A percentile compares a stretch with the other conserved stretches of the same genome.
phyloP scores from a whole-genome alignment of 768 basidiomycete genomes.

The Leucosporidium creatinivorum region DNA sequence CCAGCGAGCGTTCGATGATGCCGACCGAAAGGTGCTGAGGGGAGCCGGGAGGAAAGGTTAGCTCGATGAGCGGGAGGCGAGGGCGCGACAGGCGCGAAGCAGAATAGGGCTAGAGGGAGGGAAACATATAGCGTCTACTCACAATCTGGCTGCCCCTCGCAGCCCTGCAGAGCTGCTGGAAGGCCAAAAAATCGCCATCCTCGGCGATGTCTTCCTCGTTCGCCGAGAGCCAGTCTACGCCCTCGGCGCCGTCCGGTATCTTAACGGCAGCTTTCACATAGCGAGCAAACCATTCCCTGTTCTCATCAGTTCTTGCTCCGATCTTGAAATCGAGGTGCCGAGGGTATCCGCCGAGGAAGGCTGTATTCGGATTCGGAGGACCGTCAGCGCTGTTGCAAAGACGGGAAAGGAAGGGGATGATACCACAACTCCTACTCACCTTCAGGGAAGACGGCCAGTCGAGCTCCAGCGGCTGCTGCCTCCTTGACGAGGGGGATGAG shows the following conservation, averaged over 20 bases:
- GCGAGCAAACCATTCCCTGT: neutral
- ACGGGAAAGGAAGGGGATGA: too few species aligned
- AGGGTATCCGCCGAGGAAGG: neutral
- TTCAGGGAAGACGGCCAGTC: constrained; percentile 5
- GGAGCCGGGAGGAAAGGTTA: neutral
- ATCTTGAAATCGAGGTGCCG: constrained; percentile 4
- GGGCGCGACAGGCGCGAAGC: neutral
- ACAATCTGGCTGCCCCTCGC: neutral
- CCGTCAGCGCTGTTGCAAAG: too few species aligned
- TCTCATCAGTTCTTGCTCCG: neutral
- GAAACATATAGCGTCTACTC: too few species aligned
- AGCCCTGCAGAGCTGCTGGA: neutral
- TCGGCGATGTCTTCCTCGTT: neutral
- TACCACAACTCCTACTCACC: too few species aligned
- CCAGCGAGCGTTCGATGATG: constrained; percentile 6
- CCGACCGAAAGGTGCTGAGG: constrained; percentile 3
- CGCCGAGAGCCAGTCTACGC: neutral
- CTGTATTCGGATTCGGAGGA: neutral
- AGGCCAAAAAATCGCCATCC: neutral
- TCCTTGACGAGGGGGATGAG: neutral
- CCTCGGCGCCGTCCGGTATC: neutral
- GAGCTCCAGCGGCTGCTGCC: neutral
- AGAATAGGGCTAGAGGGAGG: too few species aligned
- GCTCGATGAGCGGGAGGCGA: too few species aligned
- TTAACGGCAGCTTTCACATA: neutral